These are phyloP conservation scores for Byssoonygena ceratinophila DNA, from an alignment of 2,329 filamentous ascomycete genomes.

Conservation along the genomic window DNA sequence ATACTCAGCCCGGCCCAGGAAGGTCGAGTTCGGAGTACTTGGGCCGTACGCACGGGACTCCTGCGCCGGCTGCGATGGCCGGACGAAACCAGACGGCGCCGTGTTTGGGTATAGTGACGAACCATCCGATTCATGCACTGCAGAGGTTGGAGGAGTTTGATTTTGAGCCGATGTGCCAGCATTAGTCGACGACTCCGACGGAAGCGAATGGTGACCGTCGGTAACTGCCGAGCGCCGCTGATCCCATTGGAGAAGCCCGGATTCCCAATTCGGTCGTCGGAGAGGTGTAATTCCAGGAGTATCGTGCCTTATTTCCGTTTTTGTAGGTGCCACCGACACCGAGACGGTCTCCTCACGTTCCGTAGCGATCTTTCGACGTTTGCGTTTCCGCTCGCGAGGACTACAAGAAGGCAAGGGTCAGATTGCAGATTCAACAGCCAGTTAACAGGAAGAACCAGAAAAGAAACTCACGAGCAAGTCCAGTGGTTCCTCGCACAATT, in stretches of 20 bases:
- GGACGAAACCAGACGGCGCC: neutral
- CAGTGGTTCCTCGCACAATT: slow-evolving; percentile 23
- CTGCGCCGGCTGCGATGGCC: slow-evolving; percentile 5
- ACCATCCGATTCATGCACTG: slow-evolving; percentile 10
- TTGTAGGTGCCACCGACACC: slow-evolving; percentile 1
- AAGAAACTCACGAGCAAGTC: slow-evolving; percentile 21
- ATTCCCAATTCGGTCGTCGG: slow-evolving; percentile 12
- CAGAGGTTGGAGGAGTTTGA: slow-evolving; percentile 11
- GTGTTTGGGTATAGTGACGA: slow-evolving; percentile 10
- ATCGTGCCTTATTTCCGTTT: slow-evolving; percentile 6
- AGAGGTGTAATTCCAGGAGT: slow-evolving; percentile 12
- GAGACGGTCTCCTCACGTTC: slow-evolving; percentile 9
- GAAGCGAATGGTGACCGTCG: slow-evolving; percentile 10
- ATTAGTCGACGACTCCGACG: slow-evolving; percentile 14
- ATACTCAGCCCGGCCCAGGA: slow-evolving; percentile 25
- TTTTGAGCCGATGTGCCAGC: slow-evolving; percentile 11
- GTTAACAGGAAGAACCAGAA: neutral
- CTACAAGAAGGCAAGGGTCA: slow-evolving; percentile 8
- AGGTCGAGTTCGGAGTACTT: slow-evolving; percentile 20
- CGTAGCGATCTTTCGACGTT: slow-evolving; percentile 15
- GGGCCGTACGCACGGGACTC: slow-evolving; percentile 16
- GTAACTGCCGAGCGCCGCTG: slow-evolving; percentile 11
- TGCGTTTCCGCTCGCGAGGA: slow-evolving; percentile 19
- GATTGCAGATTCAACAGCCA: neutral
- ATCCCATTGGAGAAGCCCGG: slow-evolving; percentile 12